phyloP scores from a whole-genome alignment of 805 yeast species.

The Lipomyces mesembrius region DNA sequence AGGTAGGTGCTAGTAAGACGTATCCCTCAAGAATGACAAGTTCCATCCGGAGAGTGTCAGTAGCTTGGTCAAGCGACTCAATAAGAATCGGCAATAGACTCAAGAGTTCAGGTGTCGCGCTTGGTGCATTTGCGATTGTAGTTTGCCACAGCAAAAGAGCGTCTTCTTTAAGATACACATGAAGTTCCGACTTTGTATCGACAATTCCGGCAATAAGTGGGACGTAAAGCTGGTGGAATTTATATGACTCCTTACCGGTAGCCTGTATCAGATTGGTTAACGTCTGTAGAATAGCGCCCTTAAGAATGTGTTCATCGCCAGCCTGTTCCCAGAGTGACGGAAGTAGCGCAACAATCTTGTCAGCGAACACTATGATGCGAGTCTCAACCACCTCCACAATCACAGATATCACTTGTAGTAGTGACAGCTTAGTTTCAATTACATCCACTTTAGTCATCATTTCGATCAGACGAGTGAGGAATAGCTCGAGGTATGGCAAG shows the following conservation, averaged over 20 bases:
- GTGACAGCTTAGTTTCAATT: slow-evolving; percentile 77
- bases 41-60: slow-evolving; percentile 49
- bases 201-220: slow-evolving; percentile 69
- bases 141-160: slow-evolving; percentile 85
- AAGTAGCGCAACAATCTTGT: slow-evolving; percentile 51
- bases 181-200: slow-evolving; percentile 60
- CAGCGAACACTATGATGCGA: slow-evolving; percentile 42
- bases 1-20: slow-evolving; percentile 42
- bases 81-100: slow-evolving; percentile 58
- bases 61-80: slow-evolving; percentile 66
- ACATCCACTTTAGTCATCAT: slow-evolving; percentile 57
- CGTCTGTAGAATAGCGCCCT: slow-evolving; percentile 48
- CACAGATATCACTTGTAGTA: slow-evolving; percentile 68
- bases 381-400: slow-evolving; percentile 49
- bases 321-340: slow-evolving; percentile 79
- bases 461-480: slow-evolving; percentile 54
- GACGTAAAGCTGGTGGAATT: slow-evolving; percentile 47
- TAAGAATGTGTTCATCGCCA: slow-evolving; percentile 46
- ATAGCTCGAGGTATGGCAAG: slow-evolving; percentile 59
- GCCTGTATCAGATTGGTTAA: slow-evolving; percentile 45
- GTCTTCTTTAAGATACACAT: slow-evolving; percentile 74
- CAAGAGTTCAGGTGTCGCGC: slow-evolving; percentile 50
- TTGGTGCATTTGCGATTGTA: slow-evolving; percentile 58
- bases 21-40: slow-evolving; percentile 46
- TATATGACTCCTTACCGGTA: slow-evolving; percentile 31